Base-by-base conservation (phyloP, 257 asterid species). In the Ocimum tenuiflorum region DNA sequence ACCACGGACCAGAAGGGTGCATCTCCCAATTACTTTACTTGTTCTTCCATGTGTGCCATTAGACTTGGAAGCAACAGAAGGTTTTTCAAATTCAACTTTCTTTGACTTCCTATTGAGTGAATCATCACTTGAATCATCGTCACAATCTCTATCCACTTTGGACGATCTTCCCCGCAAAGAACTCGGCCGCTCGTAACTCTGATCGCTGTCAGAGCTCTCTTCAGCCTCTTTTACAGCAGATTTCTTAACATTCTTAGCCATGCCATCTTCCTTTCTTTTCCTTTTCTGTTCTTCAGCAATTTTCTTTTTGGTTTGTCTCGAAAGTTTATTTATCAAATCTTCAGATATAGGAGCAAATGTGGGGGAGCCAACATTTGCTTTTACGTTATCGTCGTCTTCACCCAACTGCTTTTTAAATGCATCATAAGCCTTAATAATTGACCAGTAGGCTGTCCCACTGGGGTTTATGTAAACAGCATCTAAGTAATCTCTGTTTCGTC, bases 361-460 rank as follows among this genome's bases (percentile, higher is more conserved):
- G 59, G 82, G 61, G 60, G 88, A 82, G 65, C 68, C 76, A 49
- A 79, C 79, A 27, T 77, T 78, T 43, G 63, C 67, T 69, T 68
- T 79, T 55, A 41, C 73, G 58, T 73, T 74, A 38, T 66, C 87
- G 17, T 52, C 61, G 54, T 81, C 85, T 71, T 79, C 91, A 62
- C 51, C 89, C 52, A 76, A 66, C 51, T 84, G 96, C 70, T 87
- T 87, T 45, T 85, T 88, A 69, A 89, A 77, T 8, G 99, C 95
- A 66, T 89, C 99, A 75, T 92, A 89, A 15, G 99, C 99, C 86
- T 92, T 92, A 52, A 86, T 75, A 56, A 92, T 89, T 6, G 99
- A 92, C 99, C 99, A 92, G 72, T 89, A 92, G 5, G 95, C 97
- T 60, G 97, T 92, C 78, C 99, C 99, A 71, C 74, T 67, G 14